Evolutionary conservation across 1,139 yeast species (phyloP), one percentile per base, ranked within the genome.

Genomic region (Pichia inconspicua): DNA sequence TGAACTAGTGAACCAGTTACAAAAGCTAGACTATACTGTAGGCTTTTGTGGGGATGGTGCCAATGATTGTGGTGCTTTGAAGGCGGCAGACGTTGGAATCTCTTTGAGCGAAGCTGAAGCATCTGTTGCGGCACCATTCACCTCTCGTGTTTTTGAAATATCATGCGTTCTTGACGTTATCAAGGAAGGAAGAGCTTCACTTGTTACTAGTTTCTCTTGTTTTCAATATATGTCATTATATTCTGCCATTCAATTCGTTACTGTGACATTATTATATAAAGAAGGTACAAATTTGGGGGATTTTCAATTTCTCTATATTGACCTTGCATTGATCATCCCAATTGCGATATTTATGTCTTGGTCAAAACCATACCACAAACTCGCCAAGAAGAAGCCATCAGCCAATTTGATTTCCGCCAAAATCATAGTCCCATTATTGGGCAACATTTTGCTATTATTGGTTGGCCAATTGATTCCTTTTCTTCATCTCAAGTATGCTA

Each of bases 11-110:
- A 92, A 86, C 58, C 89, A 85, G 62, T 68, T 92, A 25, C 96
- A 89, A 64, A 75, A 72, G 36, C 64, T 92, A 25, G 96, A 88
- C 59, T 92, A 90, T 63, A 88, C 96, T 0, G 95, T 89, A 41
- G 96, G 97, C 1, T 92, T 92, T 66, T 90, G 97, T 68, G 99
- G 99, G 35, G 99, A 92, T 68, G 99, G 94, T 56, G 94, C 94
- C 2, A 84, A 92, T 66, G 99, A 92, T 64, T 92, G 97, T 68
- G 98, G 98, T 57, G 99, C 99, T 0, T 72, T 92, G 50, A 92
- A 90, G 60, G 96, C 96, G 7, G 97, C 98, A 0, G 96, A 92
- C 68, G 96, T 92, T 42, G 98, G 99, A 22, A 82, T 94, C 31
- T 90, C 97, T 0, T 71, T 92, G 44, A 86, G 96, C 32, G 98